Percentiles rank a stretch among this genome's conserved stretches.
phyloP scores from a whole-genome alignment of 2,329 filamentous ascomycete genomes.

The Aspergillus niger region DNA sequence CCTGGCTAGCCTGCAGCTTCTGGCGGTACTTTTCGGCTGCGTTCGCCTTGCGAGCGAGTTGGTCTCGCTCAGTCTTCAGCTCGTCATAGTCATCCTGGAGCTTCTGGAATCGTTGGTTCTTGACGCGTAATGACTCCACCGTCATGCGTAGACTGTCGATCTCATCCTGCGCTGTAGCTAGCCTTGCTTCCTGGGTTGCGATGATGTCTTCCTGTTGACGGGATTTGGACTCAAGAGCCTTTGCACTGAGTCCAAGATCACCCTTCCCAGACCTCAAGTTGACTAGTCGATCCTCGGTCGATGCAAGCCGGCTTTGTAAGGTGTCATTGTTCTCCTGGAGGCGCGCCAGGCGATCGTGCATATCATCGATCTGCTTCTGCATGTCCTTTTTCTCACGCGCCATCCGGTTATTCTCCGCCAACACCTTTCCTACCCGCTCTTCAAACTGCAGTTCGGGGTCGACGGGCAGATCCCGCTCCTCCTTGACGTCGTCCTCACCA shows the following conservation, averaged over 20 bases:
- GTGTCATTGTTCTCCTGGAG: conserved; percentile 53
- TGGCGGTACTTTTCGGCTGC: conserved; percentile 53
- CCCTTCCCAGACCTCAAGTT: conserved; percentile 53
- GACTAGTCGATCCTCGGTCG: conserved; percentile 54
- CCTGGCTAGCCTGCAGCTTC: conserved; percentile 52
- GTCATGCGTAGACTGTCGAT: conserved; percentile 48
- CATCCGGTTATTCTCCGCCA: conserved; percentile 61
- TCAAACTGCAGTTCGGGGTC: conserved; percentile 52
- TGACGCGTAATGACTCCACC: conserved; percentile 47
- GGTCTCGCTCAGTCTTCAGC: conserved; percentile 50
- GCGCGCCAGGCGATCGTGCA: conserved; percentile 63
- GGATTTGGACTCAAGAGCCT: conserved; percentile 53
- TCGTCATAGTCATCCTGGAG: conserved; percentile 54
- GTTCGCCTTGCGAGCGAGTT: conserved; percentile 51
- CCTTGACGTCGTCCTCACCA: conserved; percentile 40
- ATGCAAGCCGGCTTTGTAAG: conserved; percentile 47
- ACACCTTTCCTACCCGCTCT: conserved; percentile 50
- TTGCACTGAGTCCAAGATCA: conserved; percentile 50
- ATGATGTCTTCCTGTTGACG: conserved; percentile 70
- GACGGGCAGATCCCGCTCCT: conserved; percentile 39
- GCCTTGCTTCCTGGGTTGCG: conserved; percentile 66
- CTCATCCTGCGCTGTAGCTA: conserved; percentile 55
- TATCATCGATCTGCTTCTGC: conserved; percentile 50
- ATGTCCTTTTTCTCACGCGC: conserved; percentile 54
- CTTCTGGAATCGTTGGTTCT: conserved; percentile 49